Evolutionary conservation across 495 filamentous ascomycete species (phyloP), one percentile per base, ranked within the genome.

Genomic region (Jackrogersella minutella): DNA sequence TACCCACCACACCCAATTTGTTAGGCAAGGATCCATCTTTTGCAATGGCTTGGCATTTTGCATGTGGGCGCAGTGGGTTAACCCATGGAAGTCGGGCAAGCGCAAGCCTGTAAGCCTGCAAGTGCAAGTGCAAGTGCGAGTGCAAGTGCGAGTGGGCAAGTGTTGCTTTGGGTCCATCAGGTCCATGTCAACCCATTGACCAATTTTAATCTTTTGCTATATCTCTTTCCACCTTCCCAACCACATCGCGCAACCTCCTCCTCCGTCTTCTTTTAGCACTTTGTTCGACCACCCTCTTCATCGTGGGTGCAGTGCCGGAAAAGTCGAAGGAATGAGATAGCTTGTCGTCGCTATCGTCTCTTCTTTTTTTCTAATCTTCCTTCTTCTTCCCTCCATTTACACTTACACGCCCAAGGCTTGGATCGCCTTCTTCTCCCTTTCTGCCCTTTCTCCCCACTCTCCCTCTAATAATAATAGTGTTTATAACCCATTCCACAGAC

Each of bases 121-220:
- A n/a, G n/a, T n/a, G 41, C 21, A 46, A 21, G 21, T 24, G 21
- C 41, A 46, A 11, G 41, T n/a, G 41, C 21, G 26, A 21, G 21
- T 46, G 21, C 41, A 46, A 26, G 41, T n/a, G 21, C 10, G 26
- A 46, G 41, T 46, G 21, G 41, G 41, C 41, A 46, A 21, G 19
- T 43, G 19, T 16, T 4, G 28, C 22, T 39, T 39, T 39, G 40
- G 41, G 31, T 34, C 10, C 5, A 19, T 22, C 7, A 9, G 9
- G 22, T 8, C 19, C 31, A 56, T 49, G n/a, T 60, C 44, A 61
- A 57, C 33, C 60, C 60, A 56, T 60, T 64, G 46, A 52, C 57
- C 66, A 69, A 69, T 69, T 69, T 69, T 69, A 69, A 51, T 61
- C 60, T 64, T 64, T 69, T 30, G 60, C 51, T 69, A 69, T 64